These are phyloP conservation scores for Meyerozyma smithsonii DNA, from an alignment of 1,139 yeast genomes.

Conservation along the genomic window DNA sequence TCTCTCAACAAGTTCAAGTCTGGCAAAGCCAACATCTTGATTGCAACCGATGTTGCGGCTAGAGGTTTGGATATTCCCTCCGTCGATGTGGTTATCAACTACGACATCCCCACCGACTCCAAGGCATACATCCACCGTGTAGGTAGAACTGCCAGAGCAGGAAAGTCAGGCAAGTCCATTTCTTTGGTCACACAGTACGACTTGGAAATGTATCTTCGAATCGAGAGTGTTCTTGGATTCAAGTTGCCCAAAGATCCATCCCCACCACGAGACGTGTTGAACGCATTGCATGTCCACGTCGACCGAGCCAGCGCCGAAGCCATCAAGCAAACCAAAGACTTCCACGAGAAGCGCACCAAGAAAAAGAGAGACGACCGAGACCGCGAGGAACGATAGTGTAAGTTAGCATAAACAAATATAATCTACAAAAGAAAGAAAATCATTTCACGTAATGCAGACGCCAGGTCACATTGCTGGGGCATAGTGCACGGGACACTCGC, in stretches of 20 bases:
- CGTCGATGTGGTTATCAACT: conserved; percentile 89
- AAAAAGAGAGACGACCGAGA: conserved; percentile 38
- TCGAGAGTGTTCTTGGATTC: conserved; percentile 80
- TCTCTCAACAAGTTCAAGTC: conserved; percentile 89
- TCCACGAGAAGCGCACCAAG: conserved; percentile 45
- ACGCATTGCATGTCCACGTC: conserved; percentile 78
- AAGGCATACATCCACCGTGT: conserved; percentile 96
- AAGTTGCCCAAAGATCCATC: conserved; percentile 74
- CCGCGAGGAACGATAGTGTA: conserved; percentile 36
- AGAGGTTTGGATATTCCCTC: conserved; percentile 95
- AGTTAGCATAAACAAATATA: not conserved
- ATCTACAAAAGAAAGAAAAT: not conserved
- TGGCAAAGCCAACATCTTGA: conserved; percentile 74
- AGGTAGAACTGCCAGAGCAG: conserved; percentile 98
- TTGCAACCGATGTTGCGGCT: conserved; percentile 98
- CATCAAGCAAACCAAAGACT: conserved; percentile 72
- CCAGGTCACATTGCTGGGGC: not conserved
- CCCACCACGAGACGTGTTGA: conserved; percentile 72
- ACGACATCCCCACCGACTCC: conserved; percentile 97
- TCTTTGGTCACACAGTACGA: conserved; percentile 95
- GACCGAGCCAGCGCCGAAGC: conserved; percentile 93
- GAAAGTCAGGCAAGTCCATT: conserved; percentile 87
- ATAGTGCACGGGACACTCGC: conserved; percentile 83
- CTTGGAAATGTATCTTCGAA: conserved; percentile 78
- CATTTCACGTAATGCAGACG: not conserved